A percentile compares a stretch with the other conserved stretches of the same genome.
Conservation (phyloP, 2,329 filamentous ascomycete genomes). For the Rhinocladiella similis region DNA sequence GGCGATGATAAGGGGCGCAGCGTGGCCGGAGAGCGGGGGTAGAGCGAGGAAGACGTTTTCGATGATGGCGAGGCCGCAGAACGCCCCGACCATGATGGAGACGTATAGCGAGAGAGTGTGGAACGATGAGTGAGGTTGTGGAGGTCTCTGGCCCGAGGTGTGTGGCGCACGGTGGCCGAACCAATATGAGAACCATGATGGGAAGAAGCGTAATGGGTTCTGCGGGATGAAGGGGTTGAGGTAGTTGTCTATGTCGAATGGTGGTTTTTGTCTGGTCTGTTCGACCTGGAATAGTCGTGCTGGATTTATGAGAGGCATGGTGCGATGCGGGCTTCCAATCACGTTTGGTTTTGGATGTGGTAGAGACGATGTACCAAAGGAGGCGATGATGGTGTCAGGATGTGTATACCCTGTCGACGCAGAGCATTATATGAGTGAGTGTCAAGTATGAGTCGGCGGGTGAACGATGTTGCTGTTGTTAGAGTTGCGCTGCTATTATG, state of each 20-base stretch:
- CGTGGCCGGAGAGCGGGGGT: slow-evolving; percentile 53
- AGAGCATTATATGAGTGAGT: no score
- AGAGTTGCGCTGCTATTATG: no score
- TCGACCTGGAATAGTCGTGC: not conserved
- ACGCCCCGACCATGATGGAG: slow-evolving; percentile 67
- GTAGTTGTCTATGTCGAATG: slow-evolving; percentile 73
- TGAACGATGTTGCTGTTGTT: no score
- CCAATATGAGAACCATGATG: slow-evolving; percentile 66
- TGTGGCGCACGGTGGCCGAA: slow-evolving; percentile 59
- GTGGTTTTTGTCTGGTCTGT: not conserved
- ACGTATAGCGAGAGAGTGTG: slow-evolving; percentile 61
- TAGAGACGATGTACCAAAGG: no score
- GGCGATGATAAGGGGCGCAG: slow-evolving; percentile 63
- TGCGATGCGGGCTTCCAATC: not conserved
- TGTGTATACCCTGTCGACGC: no score
- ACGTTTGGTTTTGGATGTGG: no score
- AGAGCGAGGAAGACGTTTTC: slow-evolving; percentile 58
- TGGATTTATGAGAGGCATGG: not conserved
- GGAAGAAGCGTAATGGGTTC: slow-evolving; percentile 64
- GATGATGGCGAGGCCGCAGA: slow-evolving; percentile 61
- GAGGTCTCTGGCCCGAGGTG: not conserved
- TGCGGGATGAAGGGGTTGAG: slow-evolving; percentile 68
- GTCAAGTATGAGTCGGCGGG: no score
- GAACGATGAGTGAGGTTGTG: slow-evolving; percentile 31
- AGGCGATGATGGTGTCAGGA: no score